Evolutionary conservation across 1,284 basidiomycete genomes (phyloP).

Genomic region (Xerocomus minutiporus): DNA sequence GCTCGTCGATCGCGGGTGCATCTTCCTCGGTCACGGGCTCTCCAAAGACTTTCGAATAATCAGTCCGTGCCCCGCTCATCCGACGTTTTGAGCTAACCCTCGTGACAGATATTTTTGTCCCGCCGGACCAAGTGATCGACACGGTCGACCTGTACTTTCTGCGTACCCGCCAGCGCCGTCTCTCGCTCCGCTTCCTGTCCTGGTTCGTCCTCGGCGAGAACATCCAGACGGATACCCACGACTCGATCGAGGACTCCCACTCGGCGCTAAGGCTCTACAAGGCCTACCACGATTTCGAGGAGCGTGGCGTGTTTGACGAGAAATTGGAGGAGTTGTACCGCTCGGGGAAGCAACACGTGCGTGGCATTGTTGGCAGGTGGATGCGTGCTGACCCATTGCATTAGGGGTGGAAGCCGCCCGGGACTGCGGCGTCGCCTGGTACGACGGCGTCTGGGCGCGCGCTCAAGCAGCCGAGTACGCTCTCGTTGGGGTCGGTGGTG

Average conservation of each 20-base stretch:
- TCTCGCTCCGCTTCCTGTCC: constrained; percentile 90
- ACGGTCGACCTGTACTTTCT: constrained; percentile 95
- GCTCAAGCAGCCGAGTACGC: constrained; percentile 3
- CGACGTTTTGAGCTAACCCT: not conserved
- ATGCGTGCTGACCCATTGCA: not conserved
- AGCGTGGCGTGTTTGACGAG: constrained; percentile 76
- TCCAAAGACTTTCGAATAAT: constrained; percentile 99
- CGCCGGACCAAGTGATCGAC: constrained; percentile 92
- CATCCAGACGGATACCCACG: constrained; percentile 92
- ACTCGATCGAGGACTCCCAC: constrained; percentile 94
- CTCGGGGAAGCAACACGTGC: constrained; percentile 66
- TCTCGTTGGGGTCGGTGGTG: constrained; percentile 4
- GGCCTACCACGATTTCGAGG: constrained; percentile 76
- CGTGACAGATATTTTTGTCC: constrained; percentile 84
- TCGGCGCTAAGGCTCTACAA: constrained; percentile 88
- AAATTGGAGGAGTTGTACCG: constrained; percentile 82
- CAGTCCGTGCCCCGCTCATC: constrained; percentile 53
- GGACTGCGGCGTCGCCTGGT: constrained; percentile 16
- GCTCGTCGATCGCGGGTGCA: constrained; percentile 91
- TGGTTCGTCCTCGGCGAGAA: constrained; percentile 90
- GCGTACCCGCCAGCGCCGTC: constrained; percentile 74
- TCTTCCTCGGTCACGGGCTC: constrained; percentile 97
- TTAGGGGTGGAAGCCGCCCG: constrained; percentile 59
- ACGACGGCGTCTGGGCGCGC: not conserved
- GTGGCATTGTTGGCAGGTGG: constrained; percentile 23